These are phyloP conservation scores for Trichoderma pleuroti DNA, from an alignment of 2,329 filamentous ascomycete species.

Conservation along the genomic window DNA sequence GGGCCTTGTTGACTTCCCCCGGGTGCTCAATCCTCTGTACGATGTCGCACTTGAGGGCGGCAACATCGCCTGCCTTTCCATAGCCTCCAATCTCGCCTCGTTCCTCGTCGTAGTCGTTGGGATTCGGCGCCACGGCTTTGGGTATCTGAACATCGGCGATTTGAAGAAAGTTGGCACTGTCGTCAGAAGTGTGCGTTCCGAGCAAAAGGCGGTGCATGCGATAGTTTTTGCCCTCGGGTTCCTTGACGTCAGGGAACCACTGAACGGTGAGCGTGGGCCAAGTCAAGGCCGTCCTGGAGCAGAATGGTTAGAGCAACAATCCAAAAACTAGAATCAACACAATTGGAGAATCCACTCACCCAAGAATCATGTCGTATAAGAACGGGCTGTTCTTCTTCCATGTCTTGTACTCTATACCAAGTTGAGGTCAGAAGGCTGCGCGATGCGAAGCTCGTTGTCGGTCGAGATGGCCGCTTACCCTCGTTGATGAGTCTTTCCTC, in stretches of 20 bases:
- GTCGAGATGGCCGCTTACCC: slow-evolving; percentile 45
- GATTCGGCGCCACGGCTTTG: slow-evolving; percentile 68
- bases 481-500: slow-evolving; percentile 93
- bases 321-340: neutral
- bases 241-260: slow-evolving; percentile 95
- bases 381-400: slow-evolving; percentile 99
- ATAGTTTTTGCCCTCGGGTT: slow-evolving; percentile 81
- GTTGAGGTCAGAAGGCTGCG: slow-evolving; percentile 7
- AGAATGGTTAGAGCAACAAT: slow-evolving; percentile 2
- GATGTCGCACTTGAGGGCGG: slow-evolving; percentile 81
- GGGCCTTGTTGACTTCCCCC: slow-evolving; percentile 95
- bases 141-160: slow-evolving; percentile 93
- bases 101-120: slow-evolving; percentile 85
- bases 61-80: slow-evolving; percentile 67
- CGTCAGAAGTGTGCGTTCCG: slow-evolving; percentile 89
- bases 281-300: slow-evolving; percentile 74
- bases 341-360: slow-evolving; percentile 41
- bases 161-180: slow-evolving; percentile 84
- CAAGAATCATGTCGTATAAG: slow-evolving; percentile 95
- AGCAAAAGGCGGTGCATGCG: slow-evolving; percentile 84
- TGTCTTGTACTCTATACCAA: slow-evolving; percentile 82
- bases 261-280: slow-evolving; percentile 97
- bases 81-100: slow-evolving; percentile 92
- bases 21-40: slow-evolving; percentile 96
- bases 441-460: neutral